Evolutionary conservation across 228 moss, liverwort and hornwort genomes (phyloP).

Genomic region (Sphagnum magellanicum): DNA sequence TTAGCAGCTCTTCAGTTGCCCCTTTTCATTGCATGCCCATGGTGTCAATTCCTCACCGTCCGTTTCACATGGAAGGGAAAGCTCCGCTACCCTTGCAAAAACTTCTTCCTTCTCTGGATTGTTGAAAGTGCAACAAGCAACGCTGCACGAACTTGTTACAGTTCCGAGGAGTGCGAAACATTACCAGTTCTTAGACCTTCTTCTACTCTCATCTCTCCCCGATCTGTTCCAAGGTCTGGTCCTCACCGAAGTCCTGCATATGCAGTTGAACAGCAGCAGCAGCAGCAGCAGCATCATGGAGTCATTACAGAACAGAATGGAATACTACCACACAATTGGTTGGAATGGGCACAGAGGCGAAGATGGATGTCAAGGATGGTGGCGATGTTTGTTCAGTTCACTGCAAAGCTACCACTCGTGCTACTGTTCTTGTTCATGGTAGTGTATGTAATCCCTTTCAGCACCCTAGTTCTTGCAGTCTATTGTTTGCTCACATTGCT

Average conservation of each 20-base stretch:
- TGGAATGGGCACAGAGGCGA: constrained; percentile 21
- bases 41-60: constrained; percentile 88
- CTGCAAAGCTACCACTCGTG: constrained; percentile 69
- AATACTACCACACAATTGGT: constrained; percentile 1
- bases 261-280: constrained; percentile 13
- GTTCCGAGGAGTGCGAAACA: constrained; percentile 23
- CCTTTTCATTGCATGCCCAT: constrained; percentile 83
- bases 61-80: constrained; percentile 81
- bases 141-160: constrained; percentile 18
- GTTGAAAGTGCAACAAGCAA: constrained; percentile 62
- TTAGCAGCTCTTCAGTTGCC: constrained; percentile 68
- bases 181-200: constrained; percentile 10
- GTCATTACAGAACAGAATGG: constrained; percentile 4
- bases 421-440: constrained; percentile 72
- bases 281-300: constrained; percentile 11
- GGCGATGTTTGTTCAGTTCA: constrained; percentile 47
- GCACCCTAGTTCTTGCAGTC: constrained; percentile 71
- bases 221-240: background rate
- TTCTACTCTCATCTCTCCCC: constrained; percentile 16
- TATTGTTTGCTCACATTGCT: constrained; percentile 66
- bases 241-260: background rate
- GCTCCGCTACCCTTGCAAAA: constrained; percentile 81
- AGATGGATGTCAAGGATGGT: constrained; percentile 24
- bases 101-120: constrained; percentile 88
- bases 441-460: constrained; percentile 74